These are phyloP conservation scores for Paramecium bursaria DNA, from an alignment of 73 alveolate genomes.

Conservation along the genomic window DNA sequence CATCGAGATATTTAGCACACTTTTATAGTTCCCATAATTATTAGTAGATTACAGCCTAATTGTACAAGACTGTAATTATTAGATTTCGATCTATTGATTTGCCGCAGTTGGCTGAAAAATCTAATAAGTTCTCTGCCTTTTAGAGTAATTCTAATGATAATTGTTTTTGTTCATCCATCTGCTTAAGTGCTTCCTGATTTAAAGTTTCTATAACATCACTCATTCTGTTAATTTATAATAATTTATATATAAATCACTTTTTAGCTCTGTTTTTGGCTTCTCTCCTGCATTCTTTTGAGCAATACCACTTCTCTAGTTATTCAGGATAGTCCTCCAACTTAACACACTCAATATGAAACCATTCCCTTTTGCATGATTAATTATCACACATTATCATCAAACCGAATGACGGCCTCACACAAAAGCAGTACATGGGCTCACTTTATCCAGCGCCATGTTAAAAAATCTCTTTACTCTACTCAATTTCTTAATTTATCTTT, in stretches of 20 bases:
- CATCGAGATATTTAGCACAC: constrained; percentile 40
- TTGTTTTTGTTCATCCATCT: not conserved
- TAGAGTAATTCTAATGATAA: not conserved
- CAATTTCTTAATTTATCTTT: constrained; percentile 48
- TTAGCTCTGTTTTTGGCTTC: constrained; percentile 30
- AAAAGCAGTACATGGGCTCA: constrained; percentile 48
- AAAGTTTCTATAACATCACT: constrained; percentile 39
- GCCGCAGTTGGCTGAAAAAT: constrained; percentile 29
- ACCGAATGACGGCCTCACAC: constrained; percentile 56
- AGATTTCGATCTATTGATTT: constrained; percentile 57
- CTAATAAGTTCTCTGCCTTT: not conserved
- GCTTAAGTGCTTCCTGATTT: constrained; percentile 22
- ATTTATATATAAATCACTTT: constrained; percentile 37
- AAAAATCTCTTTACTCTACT: constrained; percentile 55
- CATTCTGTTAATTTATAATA: too few relatives aligned
- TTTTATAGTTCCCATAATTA: constrained; percentile 14
- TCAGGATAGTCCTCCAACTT: constrained; percentile 39
- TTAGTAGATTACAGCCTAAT: constrained; percentile 24
- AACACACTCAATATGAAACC: constrained; percentile 60
- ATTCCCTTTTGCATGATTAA: constrained; percentile 31
- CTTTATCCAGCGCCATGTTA: constrained; percentile 38
- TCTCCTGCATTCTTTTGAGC: constrained; percentile 38
- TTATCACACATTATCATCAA: constrained; percentile 60
- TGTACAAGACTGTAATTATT: constrained; percentile 13
- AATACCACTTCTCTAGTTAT: constrained; percentile 21